A percentile compares a stretch with the other conserved stretches of the same genome.
Evolutionary conservation across 1,284 basidiomycete species (phyloP).

Genomic region (Lignosus rhinocerotis): DNA sequence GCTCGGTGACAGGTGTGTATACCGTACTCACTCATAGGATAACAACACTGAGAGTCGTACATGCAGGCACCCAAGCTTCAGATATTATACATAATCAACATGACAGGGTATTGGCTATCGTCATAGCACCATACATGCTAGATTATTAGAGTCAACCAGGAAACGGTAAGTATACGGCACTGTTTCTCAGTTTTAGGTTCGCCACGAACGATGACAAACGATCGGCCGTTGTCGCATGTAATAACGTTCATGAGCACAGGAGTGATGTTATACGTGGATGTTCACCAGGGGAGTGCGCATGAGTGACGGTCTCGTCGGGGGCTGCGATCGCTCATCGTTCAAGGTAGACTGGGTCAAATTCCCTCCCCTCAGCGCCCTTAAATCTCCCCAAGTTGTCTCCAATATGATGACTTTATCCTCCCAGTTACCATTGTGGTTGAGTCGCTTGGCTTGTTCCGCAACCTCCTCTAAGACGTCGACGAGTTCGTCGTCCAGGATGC

Average conservation of each 20-base stretch:
- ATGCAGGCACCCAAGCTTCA: conserved; percentile 31
- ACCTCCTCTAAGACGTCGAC: conserved; percentile 15
- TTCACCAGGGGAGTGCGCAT: conserved; percentile 7
- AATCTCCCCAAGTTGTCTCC: conserved; percentile 11
- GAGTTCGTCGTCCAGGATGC: conserved; percentile 8
- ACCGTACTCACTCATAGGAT: not conserved
- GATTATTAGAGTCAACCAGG: too few relatives aligned
- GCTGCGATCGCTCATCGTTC: not conserved
- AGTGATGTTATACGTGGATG: not conserved
- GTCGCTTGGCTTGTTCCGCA: conserved; percentile 6
- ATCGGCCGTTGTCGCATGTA: too few relatives aligned
- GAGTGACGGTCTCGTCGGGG: conserved; percentile 2
- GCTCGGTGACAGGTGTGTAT: conserved; percentile 33
- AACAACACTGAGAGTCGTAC: not conserved
- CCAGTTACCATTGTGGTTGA: conserved; percentile 18
- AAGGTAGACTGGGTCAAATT: not conserved
- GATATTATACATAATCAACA: conserved; percentile 26
- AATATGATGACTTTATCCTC: conserved; percentile 22
- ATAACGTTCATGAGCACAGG: not conserved
- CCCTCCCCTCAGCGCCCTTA: conserved; percentile 1
- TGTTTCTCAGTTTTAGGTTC: too few relatives aligned
- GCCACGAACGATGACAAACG: too few relatives aligned
- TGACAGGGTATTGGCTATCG: not conserved
- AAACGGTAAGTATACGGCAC: too few relatives aligned
- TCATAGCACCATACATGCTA: not conserved